Base-by-base conservation (phyloP, 768 basidiomycete species). In the Rhizopogon sp. region DNA sequence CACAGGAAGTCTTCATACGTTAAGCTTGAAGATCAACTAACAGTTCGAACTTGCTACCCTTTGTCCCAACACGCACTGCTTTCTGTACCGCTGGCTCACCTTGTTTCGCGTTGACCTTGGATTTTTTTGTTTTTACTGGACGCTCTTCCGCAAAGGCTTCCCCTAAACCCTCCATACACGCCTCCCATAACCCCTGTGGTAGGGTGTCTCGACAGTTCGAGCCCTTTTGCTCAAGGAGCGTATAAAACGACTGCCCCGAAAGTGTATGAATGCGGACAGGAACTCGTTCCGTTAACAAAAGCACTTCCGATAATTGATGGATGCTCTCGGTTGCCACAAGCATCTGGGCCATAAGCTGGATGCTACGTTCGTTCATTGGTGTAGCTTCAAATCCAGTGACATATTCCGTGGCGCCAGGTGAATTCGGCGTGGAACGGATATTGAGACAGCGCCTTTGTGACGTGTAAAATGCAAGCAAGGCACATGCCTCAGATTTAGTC, bases 291-390 rank as follows among this genome's bases (percentile, higher is more conserved):
- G 75, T 65, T 44, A 93, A 70, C 8, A 89, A 72, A 39, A 92
- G 69, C 13, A 80, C 76, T 60, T 90, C 82, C 0, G 80, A 73
- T 16, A 93, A 73, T 43, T 81, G 76, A 28, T 80, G 79, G 43
- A 89, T 73, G 35, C 76, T 75, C 56, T 88, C 85, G 6, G 84
- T 61, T 5, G 86, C 78, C 64, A 77, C 75, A 3, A 83, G 67
- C 11, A 80, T 63, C 60, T 93, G 89, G 0, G 88, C 87, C 50
- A 75, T 72, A 14, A 91, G 75, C 60, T 90, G 89, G 42, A 90
- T 70, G 61, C 83, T 80, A 5, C 88, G 76, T 63, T 87, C 82
- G 17, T 69, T 65, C 22, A 85, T 70, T 0, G 75, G 72, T 8
- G 7, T 49, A 55, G 44, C 39, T 14, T 55, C 53, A 22, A 14